Base-by-base conservation (phyloP, 352 stramenopile species). In the Phytophthora pseudosyringae region DNA sequence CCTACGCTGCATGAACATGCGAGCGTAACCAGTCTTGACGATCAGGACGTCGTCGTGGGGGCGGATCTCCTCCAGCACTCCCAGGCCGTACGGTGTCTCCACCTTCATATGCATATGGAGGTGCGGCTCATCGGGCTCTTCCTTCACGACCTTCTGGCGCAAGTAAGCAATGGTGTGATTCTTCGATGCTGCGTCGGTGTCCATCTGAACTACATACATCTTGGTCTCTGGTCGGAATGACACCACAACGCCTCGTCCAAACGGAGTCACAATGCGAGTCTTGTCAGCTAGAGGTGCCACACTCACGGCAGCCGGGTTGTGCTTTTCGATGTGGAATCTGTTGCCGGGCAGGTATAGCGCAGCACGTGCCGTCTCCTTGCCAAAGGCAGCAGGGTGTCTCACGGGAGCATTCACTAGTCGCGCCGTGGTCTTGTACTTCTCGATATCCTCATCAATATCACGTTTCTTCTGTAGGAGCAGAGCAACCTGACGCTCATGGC, bases 41-140 rank as follows among this genome's bases (percentile, higher is more conserved):
- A 92, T 67, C 21, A 93, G 48, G 3, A 95, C 77, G 12, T 83
- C 83, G 31, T 94, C 83, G 16, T 77, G 61, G 1, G 78, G 64
- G 10, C 88, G 88, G 21, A 94, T 86, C 40, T 90, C 82, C 16
- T 87, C 78, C 31, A 95, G 74, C 13, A 76, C 54, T 15, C 88
- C 88, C 11, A 65, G 48, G 8, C 88, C 88, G 53, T 94, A 95
- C 31, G 85, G 83, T 25, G 88, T 95, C 41, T 59, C 31, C 2
- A 95, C 88, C 61, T 88, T 83, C 76, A 90, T 90, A 62, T 89
- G 78, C 80, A 94, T 93, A 39, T 83, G 78, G 13, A 94, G 60
- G 48, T 89, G 64, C 7, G 86, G 83, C 58, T 86, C 74, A 28
- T 81, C 70, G 1, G 78, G 70, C 47, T 93, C 87, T 55, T 95